Base-by-base conservation (phyloP, 75 land plant genomes). In the Picea glauca region DNA sequence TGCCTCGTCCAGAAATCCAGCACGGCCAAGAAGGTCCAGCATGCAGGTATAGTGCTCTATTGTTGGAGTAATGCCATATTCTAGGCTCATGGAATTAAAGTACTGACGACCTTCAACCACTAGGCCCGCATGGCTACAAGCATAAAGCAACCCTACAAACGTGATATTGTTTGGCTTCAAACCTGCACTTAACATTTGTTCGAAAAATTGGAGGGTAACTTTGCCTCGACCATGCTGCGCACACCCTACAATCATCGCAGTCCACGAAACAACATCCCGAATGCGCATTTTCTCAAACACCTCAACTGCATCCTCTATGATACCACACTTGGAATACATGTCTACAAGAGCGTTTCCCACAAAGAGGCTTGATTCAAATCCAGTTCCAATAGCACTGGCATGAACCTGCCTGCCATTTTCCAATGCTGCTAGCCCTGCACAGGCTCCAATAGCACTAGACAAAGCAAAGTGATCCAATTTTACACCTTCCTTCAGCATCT, bases 11-110 rank as follows among this genome's bases (percentile, higher is more conserved):
- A 89, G 68, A 1, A 59, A 58, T 1, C 91, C 91, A 13, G 89
- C 86, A 61, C 91, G 80, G 3, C 87, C 89, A 35, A 89, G 80
- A 32, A 89, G 80, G 73, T 87, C 91, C 12, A 84, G 82, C 81
- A 89, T 82, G 61, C 87, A 84, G 40, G 84, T 89, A 75, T 83
- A 84, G 60, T 89, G 91, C 81, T 87, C 79, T 21, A 81, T 67
- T 6, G 72, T 76, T 35, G 89, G 89, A 59, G 58, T 21, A 58
- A 89, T 78, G 13, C 76, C 56, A 77, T 76, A 87, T 59, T 77
- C 66, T 35, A 62, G 65, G 5, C 9, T 72, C 89, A 89, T 89
- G 1, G 74, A 62, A 31, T 80, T 58, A 40, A 87, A 89, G 60
- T 87, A 82, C 4, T 13, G 70, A 58, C 77, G 64, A 21, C 91